Evolutionary conservation across 2,329 filamentous ascomycete species (phyloP).

Genomic region (Drechslerella dactyloides): DNA sequence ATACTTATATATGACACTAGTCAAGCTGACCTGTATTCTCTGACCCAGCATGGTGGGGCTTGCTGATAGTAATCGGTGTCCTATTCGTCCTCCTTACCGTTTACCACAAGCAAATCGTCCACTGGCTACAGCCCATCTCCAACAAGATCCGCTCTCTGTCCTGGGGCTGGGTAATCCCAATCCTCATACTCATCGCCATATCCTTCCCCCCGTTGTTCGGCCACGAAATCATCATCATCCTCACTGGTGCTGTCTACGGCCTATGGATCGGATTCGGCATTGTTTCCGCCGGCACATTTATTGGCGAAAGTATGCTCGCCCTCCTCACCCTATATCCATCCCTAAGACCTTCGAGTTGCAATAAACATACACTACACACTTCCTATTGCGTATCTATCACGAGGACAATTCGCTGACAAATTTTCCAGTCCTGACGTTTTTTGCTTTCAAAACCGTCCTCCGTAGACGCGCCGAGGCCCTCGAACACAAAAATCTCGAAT

Average conservation of each 20-base stretch:
- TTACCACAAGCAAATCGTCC: slow-evolving; percentile 58
- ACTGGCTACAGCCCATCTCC: slow-evolving; percentile 57
- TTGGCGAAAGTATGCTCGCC: slow-evolving; percentile 57
- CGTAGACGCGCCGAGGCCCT: slow-evolving; percentile 58
- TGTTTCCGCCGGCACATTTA: slow-evolving; percentile 59
- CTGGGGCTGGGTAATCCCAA: slow-evolving; percentile 59
- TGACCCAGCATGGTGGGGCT: slow-evolving; percentile 32
- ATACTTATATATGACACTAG: background rate
- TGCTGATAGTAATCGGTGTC: slow-evolving; percentile 45
- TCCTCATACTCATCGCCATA: slow-evolving; percentile 58
- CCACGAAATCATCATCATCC: slow-evolving; percentile 59
- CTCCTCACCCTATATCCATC: slow-evolving; percentile 36
- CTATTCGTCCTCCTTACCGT: slow-evolving; percentile 56
- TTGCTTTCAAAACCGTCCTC: slow-evolving; percentile 59
- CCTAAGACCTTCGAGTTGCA: too few species aligned
- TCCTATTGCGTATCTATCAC: slow-evolving; percentile 10
- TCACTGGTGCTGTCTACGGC: slow-evolving; percentile 60
- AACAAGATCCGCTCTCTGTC: slow-evolving; percentile 58
- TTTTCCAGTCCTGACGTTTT: slow-evolving; percentile 56
- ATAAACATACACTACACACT: background rate
- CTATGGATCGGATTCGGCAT: slow-evolving; percentile 60
- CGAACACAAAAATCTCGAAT: slow-evolving; percentile 59
- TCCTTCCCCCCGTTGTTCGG: slow-evolving; percentile 60
- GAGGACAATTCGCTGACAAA: background rate
- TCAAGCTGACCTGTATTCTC: background rate